Base-by-base conservation (phyloP, 2,329 filamentous ascomycete genomes). In the Westerdykella sp. region DNA sequence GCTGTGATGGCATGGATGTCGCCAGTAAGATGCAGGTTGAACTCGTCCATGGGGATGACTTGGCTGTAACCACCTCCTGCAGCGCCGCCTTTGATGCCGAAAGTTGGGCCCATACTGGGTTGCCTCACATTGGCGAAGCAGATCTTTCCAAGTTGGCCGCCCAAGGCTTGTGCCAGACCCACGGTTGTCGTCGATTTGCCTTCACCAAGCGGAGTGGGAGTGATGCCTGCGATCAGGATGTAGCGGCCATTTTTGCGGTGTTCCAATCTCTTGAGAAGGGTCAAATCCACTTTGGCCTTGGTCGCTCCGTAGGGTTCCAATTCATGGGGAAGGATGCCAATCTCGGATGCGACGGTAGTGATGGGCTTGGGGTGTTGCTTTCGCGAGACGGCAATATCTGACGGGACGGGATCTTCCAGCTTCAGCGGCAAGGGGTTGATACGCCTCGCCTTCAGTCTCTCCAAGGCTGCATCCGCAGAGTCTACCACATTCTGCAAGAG, bases 1-100 rank as follows among this genome's bases (percentile, higher is more conserved):
- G 91, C 91, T 41, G 89, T 89, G 61, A 98, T 93, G 53, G 93
- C 93, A 67, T 98, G 93, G 44, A 98, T 97, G 66, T 98, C 93
- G 59, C 93, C 93, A 43, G 93, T 98, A 60, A 98, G 73, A 68
- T 98, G 93, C 63, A 98, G 75, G 71, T 98, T 98, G 76, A 98
- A 98, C 69, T 98, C 93, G 59, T 98, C 93, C 93, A 98, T 98
- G 46, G 93, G 93, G 59, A 98, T 97, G 62, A 98, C 93, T 69
- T 98, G 93, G 68, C 88, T 95, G 79, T 97, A 98, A 32, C 93
- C 93, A 67, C 93, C 93, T 60, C 93, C 93, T 44, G 93, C 93
- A 46, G 93, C 93, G 60, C 93, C 93, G 50, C 93, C 93, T 77
- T 98, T 98, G 77, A 98, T 97, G 60, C 93, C 93, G 66, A 98